A percentile compares a stretch with the other conserved stretches of the same genome.
These are phyloP conservation scores for Musa balbisiana DNA, from an alignment of 202 grass and related monocot genomes.

Conservation along the genomic window DNA sequence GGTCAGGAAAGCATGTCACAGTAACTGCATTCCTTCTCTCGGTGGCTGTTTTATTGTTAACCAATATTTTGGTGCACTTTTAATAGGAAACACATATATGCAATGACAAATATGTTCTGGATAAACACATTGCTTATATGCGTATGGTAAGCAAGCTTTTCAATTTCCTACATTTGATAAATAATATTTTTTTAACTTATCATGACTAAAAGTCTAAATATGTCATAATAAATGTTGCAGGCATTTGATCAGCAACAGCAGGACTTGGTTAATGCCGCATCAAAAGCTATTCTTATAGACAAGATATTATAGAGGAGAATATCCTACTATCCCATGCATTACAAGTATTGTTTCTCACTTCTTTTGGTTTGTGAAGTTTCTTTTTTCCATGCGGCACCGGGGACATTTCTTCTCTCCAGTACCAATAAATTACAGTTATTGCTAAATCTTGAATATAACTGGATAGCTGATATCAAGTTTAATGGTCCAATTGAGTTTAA, in stretches of 20 bases:
- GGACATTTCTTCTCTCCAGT: background rate
- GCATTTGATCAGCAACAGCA: conserved; percentile 89
- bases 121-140: conserved; percentile 84
- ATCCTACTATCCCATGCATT: conserved; percentile 64
- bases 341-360: conserved; percentile 56
- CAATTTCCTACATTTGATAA: conserved; percentile 11
- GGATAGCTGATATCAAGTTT: too few relatives aligned
- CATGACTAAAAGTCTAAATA: background rate
- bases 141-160: conserved; percentile 47
- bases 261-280: conserved; percentile 81
- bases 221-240: conserved; percentile 32
- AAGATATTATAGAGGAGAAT: conserved; percentile 95
- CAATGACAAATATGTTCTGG: conserved; percentile 55
- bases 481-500: too few relatives aligned
- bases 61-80: conserved; percentile 11
- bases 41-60: conserved; percentile 22
- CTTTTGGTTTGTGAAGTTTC: background rate
- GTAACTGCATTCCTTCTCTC: conserved; percentile 15
- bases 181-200: background rate
- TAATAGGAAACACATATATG: conserved; percentile 73
- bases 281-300: conserved; percentile 91
- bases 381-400: too few relatives aligned
- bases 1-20: conserved; percentile 25
- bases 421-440: background rate
- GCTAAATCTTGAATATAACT: too few relatives aligned